Percentiles rank a stretch among this genome's conserved stretches.
Evolutionary conservation across 352 stramenopile species (phyloP).

Genomic region (Thraustochytrium sp.): DNA sequence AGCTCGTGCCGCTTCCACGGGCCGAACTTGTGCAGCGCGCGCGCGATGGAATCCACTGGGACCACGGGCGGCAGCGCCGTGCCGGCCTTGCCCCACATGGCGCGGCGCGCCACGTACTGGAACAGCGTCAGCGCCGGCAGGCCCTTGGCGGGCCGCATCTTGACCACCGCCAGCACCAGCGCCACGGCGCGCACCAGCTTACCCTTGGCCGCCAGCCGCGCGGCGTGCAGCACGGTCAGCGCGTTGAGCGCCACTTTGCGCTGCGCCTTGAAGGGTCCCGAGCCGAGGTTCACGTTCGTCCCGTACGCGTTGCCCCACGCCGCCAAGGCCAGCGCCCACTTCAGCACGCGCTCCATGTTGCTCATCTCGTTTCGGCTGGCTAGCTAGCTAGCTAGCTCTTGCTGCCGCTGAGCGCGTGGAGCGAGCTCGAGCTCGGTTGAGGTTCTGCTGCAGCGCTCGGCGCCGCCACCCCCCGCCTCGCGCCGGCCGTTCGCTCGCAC

Average conservation of each 20-base stretch:
- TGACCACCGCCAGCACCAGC: not conserved
- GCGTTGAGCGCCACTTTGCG: not conserved
- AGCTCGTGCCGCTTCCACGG: slow-evolving; percentile 27
- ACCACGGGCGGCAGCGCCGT: not conserved
- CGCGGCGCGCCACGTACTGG: not conserved
- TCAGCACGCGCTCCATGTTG: no score
- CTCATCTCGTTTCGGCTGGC: no score
- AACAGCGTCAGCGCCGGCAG: not conserved
- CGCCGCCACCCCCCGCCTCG: no score
- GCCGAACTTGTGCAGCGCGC: not conserved
- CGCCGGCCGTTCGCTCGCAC: no score
- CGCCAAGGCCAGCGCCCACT: not conserved
- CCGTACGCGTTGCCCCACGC: not conserved
- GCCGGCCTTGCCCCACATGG: not conserved
- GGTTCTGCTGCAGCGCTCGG: no score
- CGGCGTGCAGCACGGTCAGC: not conserved
- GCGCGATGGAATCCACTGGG: not conserved
- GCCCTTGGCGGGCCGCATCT: not conserved
- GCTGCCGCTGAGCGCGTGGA: no score
- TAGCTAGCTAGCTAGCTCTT: not conserved
- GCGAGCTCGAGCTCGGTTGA: no score
- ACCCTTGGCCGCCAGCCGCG: not conserved
- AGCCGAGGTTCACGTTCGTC: not conserved
- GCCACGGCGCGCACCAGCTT: not conserved
- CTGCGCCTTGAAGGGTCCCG: not conserved